Evolutionary conservation across 116 monocot species (phyloP).

Genomic region (Zostera marina): DNA sequence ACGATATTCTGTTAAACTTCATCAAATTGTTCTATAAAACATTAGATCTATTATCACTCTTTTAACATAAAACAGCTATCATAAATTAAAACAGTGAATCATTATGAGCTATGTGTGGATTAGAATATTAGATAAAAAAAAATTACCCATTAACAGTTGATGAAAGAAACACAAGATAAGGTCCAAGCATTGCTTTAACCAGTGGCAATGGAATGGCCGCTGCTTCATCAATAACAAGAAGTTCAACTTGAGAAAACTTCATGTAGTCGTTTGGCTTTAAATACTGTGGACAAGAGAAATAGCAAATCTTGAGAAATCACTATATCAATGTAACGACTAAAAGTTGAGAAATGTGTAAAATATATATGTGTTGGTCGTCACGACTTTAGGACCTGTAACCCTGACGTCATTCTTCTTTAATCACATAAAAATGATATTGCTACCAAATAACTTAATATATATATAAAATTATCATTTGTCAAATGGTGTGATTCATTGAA

Average conservation of each 20-base stretch:
- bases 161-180: slow-evolving; percentile 90
- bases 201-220: slow-evolving; percentile 90
- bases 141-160: slow-evolving; percentile 90
- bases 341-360: not conserved
- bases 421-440: no score
- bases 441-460: no score
- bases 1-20: no score
- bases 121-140: no score
- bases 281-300: slow-evolving; percentile 38
- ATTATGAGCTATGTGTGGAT: not conserved
- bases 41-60: no score
- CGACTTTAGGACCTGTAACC: no score
- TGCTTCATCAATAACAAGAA: slow-evolving; percentile 98
- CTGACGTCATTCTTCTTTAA: no score
- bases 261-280: slow-evolving; percentile 59
- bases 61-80: no score
- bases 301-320: not conserved
- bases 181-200: slow-evolving; percentile 90
- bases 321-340: not conserved
- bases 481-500: no score
- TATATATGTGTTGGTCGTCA: not conserved
- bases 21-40: no score
- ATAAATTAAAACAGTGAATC: no score
- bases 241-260: slow-evolving; percentile 94
- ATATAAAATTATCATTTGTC: no score